Conservation (phyloP, 768 basidiomycete species). For the Hirschioporus abietinus region DNA sequence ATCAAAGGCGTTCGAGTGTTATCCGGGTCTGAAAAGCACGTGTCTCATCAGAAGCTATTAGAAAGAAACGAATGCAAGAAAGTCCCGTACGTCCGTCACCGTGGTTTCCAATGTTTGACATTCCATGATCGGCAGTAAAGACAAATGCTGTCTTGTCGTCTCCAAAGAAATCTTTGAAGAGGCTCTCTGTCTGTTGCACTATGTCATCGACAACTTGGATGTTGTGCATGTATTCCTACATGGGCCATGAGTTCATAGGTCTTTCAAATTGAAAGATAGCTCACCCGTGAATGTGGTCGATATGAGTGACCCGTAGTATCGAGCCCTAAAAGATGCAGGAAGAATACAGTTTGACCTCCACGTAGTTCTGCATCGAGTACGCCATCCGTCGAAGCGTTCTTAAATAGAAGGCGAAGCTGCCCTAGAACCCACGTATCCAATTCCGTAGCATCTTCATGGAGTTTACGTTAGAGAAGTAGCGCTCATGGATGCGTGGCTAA, state of each 20-base stretch:
- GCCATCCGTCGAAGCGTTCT: conserved; percentile 53
- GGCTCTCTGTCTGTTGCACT: conserved; percentile 56
- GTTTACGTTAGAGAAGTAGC: conserved; percentile 2
- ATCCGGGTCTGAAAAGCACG: conserved; percentile 60
- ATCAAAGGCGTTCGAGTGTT: conserved; percentile 83
- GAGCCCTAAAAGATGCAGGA: conserved; percentile 77
- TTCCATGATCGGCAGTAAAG: conserved; percentile 88
- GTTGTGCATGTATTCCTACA: conserved; percentile 80
- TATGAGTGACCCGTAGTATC: conserved; percentile 89
- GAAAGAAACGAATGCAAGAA: background rate
- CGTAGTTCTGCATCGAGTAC: conserved; percentile 46
- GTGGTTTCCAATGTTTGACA: conserved; percentile 85
- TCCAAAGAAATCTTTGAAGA: conserved; percentile 58
- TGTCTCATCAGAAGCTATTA: conserved; percentile 8
- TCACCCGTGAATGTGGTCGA: conserved; percentile 70
- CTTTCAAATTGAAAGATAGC: background rate
- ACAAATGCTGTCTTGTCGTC: conserved; percentile 69
- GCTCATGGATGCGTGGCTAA: background rate
- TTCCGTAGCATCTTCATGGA: conserved; percentile 57
- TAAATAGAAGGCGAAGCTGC: conserved; percentile 54
- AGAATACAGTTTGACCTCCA: conserved; percentile 63
- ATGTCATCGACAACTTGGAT: conserved; percentile 75
- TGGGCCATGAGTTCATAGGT: background rate
- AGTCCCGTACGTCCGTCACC: conserved; percentile 69
- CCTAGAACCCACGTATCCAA: conserved; percentile 79